phyloP scores from a whole-genome alignment of 2,329 filamentous ascomycete genomes.

The Fusarium concolor region DNA sequence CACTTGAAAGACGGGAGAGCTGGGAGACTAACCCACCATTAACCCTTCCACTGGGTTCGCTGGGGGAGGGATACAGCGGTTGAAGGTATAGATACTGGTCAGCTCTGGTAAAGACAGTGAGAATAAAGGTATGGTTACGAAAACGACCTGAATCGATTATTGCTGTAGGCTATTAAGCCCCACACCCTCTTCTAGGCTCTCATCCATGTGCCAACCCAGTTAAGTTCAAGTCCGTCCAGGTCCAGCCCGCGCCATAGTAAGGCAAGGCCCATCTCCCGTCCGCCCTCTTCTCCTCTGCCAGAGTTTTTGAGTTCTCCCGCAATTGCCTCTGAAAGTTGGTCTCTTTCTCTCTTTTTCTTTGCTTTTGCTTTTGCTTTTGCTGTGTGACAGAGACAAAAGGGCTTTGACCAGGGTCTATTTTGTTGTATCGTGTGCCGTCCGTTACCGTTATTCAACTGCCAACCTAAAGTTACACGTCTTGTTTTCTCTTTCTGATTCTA shows the following conservation, averaged over 20 bases:
- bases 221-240: conserved; percentile 1
- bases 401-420: conserved; percentile 21
- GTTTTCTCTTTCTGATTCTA: not conserved
- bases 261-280: conserved; percentile 10
- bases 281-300: conserved; percentile 4
- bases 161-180: conserved; percentile 20
- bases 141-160: conserved; percentile 13
- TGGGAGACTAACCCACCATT: conserved; percentile 4
- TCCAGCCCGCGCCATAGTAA: conserved; percentile 12
- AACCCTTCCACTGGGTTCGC: conserved; percentile 30
- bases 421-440: conserved; percentile 15
- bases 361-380: conserved; percentile 9
- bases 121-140: conserved; percentile 1
- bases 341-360: conserved; percentile 2
- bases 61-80: not conserved
- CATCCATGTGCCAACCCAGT: conserved; percentile 29
- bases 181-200: conserved; percentile 22
- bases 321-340: conserved; percentile 21
- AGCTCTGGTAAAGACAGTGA: fast-evolving
- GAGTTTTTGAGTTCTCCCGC: conserved; percentile 8
- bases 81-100: conserved; percentile 13
- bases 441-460: not conserved
- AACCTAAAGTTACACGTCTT: conserved; percentile 23
- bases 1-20: conserved; percentile 16
- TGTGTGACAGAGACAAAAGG: conserved; percentile 29